Conservation (phyloP, 495 filamentous ascomycete genomes). For the Penicillium malachiteum region DNA sequence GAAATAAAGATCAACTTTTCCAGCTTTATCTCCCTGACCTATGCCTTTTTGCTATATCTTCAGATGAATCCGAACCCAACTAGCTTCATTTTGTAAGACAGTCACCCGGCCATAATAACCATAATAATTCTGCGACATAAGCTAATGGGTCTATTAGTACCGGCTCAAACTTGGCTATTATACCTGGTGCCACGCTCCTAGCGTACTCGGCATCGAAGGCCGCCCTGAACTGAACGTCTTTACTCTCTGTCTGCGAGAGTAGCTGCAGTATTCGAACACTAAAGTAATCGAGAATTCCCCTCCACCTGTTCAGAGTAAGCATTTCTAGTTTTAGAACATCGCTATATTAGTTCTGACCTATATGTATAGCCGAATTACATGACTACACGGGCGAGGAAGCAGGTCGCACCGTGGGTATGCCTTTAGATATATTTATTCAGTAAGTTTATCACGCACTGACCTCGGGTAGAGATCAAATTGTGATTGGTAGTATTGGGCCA, state of each 20-base stretch:
- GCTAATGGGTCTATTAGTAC: slow-evolving; percentile 24
- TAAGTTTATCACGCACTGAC: slow-evolving; percentile 54
- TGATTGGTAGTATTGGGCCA: slow-evolving; percentile 29
- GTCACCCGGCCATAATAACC: too few relatives aligned
- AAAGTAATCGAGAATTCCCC: slow-evolving; percentile 65
- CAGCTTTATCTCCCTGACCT: slow-evolving; percentile 55
- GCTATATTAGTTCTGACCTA: neutral
- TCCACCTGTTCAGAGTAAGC: slow-evolving; percentile 61
- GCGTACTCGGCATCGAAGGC: slow-evolving; percentile 47
- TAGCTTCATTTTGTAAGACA: slow-evolving; percentile 37
- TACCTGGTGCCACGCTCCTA: slow-evolving; percentile 37
- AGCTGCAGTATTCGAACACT: slow-evolving; percentile 51
- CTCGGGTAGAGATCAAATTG: slow-evolving; percentile 47
- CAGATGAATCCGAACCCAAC: slow-evolving; percentile 36
- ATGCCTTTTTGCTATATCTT: slow-evolving; percentile 62
- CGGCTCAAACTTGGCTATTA: slow-evolving; percentile 40
- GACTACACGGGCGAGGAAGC: slow-evolving; percentile 40
- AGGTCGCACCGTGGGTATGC: slow-evolving; percentile 55
- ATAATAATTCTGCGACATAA: too few relatives aligned
- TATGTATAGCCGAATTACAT: slow-evolving; percentile 38
- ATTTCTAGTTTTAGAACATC: neutral
- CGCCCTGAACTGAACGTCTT: slow-evolving; percentile 47
- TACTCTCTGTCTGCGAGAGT: slow-evolving; percentile 55
- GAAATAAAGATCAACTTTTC: slow-evolving; percentile 67
- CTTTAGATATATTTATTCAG: slow-evolving; percentile 56